These are phyloP conservation scores for Fusarium pininemorale DNA, from an alignment of 2,329 filamentous ascomycete species.

Conservation along the genomic window DNA sequence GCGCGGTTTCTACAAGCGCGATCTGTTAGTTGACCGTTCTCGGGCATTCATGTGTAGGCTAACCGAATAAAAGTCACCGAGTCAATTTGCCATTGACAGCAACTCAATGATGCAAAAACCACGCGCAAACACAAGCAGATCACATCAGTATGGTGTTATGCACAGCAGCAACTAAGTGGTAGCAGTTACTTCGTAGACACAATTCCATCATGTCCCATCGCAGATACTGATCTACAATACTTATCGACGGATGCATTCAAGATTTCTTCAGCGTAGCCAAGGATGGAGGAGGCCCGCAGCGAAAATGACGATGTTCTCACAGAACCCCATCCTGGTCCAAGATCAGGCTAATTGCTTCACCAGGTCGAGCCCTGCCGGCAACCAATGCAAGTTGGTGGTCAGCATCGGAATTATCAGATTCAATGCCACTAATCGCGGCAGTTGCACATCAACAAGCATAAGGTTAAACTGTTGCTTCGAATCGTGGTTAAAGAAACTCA, in stretches of 20 bases:
- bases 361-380: neutral
- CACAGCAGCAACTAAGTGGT: neutral
- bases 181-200: too few relatives aligned
- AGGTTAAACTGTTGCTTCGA: neutral
- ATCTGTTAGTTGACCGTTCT: neutral
- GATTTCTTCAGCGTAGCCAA: neutral
- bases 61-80: fast-evolving
- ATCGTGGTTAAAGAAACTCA: neutral
- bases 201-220: neutral
- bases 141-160: fast-evolving
- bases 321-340: neutral
- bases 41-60: fast-evolving
- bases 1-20: fast-evolving
- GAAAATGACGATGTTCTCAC: neutral
- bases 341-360: neutral
- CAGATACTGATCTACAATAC: too few relatives aligned
- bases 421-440: neutral
- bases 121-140: fast-evolving
- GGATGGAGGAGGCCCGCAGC: neutral
- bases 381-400: neutral
- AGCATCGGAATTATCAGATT: neutral
- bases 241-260: neutral
- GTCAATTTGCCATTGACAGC: fast-evolving
- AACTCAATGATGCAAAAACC: too few relatives aligned
- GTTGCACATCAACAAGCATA: neutral